Evolutionary conservation across 2,329 filamentous ascomycete genomes (phyloP), one percentile per base, ranked within the genome.

Genomic region (Ophiostoma himal-ulmi): DNA sequence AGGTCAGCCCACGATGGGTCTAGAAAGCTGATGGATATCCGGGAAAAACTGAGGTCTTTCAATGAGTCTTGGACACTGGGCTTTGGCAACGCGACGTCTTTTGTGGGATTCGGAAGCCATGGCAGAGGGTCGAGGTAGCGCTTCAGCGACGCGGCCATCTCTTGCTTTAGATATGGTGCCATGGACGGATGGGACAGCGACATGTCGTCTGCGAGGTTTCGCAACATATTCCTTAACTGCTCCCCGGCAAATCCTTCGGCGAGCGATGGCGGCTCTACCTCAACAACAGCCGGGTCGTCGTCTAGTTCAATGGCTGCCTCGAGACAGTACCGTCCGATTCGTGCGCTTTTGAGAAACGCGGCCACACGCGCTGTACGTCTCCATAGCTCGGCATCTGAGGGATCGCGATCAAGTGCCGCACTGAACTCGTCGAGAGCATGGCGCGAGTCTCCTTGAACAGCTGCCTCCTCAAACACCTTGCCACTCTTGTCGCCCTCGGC

Each of bases 371-470:
- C 86, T 2, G 83, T 81, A 68, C 83, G 83, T 72, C 88, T 82
- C 88, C 88, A 90, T 8, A 90, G 79, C 75, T 90, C 88, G 1
- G 88, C 87, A 75, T 90, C 88, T 0, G 88, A 89, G 1, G 88
- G 88, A 72, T 90, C 88, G 68, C 87, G 85, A 72, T 88, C 88
- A 6, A 90, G 79, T 0, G 88, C 88, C 5, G 82, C 81, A 34
- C 81, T 82, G 76, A 88, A 89, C 73, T 87, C 84, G 71, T 84
- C 79, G 5, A 90, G 78, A 0, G 88, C 84, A 70, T 80, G 80
- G 36, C 78, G 78, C 13, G 82, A 82, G 6, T 79, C 78, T 1
- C 76, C 74, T 17, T 79, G 74, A 2, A 82, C 78, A 3, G 78
- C 77, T 3, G 78, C 73, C n/a, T 80, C 78, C 8, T 78, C 75